Percentiles rank a stretch among this genome's conserved stretches.
phyloP scores from a whole-genome alignment of 768 basidiomycete genomes.

The Auricularia heimuer region DNA sequence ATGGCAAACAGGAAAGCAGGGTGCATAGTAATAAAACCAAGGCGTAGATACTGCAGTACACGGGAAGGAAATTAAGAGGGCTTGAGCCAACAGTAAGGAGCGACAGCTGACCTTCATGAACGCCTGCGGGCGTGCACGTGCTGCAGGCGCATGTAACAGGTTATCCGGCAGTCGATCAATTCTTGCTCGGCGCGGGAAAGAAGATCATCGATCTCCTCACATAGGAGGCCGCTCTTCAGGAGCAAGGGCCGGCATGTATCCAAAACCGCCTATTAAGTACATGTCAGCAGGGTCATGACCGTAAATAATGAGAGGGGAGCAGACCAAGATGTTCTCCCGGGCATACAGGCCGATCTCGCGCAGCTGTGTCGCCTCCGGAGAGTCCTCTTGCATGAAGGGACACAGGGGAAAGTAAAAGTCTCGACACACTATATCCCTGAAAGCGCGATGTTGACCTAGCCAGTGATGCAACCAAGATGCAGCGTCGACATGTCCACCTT shows the following conservation, averaged over 20 bases:
- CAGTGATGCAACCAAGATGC: constrained; percentile 45
- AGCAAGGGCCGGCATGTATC: constrained; percentile 56
- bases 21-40: no score
- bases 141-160: constrained; percentile 46
- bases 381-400: constrained; percentile 30
- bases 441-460: constrained; percentile 42
- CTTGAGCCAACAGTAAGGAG: no score
- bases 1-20: no score
- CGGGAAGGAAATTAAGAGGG: no score
- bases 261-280: constrained; percentile 47
- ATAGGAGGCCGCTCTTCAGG: constrained; percentile 49
- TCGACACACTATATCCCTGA: constrained; percentile 47
- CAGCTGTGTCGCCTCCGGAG: constrained; percentile 45
- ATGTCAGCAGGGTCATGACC: neutral
- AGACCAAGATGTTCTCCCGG: constrained; percentile 4
- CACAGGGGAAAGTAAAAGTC: constrained; percentile 58
- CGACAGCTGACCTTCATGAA: no score
- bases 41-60: no score
- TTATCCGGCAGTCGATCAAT: constrained; percentile 34
- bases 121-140: constrained; percentile 51
- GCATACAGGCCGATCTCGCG: constrained; percentile 4
- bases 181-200: constrained; percentile 44
- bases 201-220: constrained; percentile 42
- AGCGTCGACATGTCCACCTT: constrained; percentile 57
- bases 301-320: neutral